Evolutionary conservation across 805 yeast species (phyloP).

Genomic region (Candida yuanshanica): DNA sequence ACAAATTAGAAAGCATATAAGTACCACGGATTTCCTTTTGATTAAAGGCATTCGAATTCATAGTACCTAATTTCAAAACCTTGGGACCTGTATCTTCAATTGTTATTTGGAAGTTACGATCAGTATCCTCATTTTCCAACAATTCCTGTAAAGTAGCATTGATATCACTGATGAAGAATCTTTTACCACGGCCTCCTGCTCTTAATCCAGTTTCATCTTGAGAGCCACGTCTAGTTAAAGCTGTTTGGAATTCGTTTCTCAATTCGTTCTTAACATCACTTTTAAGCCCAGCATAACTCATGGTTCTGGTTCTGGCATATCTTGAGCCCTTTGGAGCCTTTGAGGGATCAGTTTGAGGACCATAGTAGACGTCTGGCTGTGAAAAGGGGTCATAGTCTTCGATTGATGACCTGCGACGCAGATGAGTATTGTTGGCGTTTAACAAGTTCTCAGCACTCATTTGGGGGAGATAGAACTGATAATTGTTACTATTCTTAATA

Average conservation of each 20-base stretch:
- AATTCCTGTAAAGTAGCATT: slow-evolving; percentile 66
- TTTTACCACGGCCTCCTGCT: slow-evolving; percentile 31
- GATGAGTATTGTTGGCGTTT: too few species aligned
- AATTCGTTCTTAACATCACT: slow-evolving; percentile 15
- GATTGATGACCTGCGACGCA: slow-evolving; percentile 20
- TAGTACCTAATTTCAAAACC: slow-evolving; percentile 74
- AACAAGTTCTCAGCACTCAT: too few species aligned
- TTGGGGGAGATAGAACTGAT: background rate
- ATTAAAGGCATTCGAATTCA: slow-evolving; percentile 75
- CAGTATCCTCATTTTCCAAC: slow-evolving; percentile 77
- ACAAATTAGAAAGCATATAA: slow-evolving; percentile 77
- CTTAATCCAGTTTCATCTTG: slow-evolving; percentile 40
- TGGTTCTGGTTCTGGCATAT: slow-evolving; percentile 51
- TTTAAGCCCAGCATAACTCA: slow-evolving; percentile 37
- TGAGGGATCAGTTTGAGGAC: slow-evolving; percentile 53
- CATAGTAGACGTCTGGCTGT: slow-evolving; percentile 65
- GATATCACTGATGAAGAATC: slow-evolving; percentile 68
- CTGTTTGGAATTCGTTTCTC: slow-evolving; percentile 18
- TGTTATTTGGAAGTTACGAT: slow-evolving; percentile 76
- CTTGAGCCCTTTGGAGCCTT: slow-evolving; percentile 34
- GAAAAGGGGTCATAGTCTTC: slow-evolving; percentile 51
- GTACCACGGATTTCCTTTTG: slow-evolving; percentile 78
- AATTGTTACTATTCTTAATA: too few species aligned
- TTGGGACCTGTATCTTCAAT: slow-evolving; percentile 83
- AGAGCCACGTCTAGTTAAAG: slow-evolving; percentile 45